phyloP scores from a whole-genome alignment of 768 basidiomycete genomes.

The Mycena epipterygia region DNA sequence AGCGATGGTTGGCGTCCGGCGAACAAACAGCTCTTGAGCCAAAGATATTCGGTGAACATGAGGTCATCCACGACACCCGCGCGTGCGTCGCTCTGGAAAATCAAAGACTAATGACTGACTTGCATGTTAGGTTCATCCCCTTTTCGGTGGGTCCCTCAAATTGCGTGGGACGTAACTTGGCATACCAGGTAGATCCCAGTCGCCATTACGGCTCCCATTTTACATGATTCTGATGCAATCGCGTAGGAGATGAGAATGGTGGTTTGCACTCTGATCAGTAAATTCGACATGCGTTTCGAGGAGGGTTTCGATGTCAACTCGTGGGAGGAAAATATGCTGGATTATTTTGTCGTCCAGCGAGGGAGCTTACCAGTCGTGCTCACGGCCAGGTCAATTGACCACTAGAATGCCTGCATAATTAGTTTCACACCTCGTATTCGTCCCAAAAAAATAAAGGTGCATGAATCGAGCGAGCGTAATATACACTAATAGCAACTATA shows the following conservation, averaged over 20 bases:
- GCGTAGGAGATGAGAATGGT: constrained; percentile 51
- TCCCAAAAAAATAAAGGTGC: neutral
- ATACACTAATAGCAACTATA: neutral
- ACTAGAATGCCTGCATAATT: neutral
- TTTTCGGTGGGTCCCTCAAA: constrained; percentile 63
- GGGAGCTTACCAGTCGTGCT: constrained; percentile 44
- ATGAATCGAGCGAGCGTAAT: neutral
- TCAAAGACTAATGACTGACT: too few species aligned
- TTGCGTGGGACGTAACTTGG: constrained; percentile 60
- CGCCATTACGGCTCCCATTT: neutral
- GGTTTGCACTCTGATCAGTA: constrained; percentile 43
- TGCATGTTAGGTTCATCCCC: too few species aligned
- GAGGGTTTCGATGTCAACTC: constrained; percentile 38
- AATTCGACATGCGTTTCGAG: constrained; percentile 48
- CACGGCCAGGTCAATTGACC: neutral
- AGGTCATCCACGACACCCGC: constrained; percentile 39
- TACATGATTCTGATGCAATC: neutral
- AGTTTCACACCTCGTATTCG: neutral
- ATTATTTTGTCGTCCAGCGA: constrained; percentile 48
- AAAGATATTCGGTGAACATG: constrained; percentile 29
- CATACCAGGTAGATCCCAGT: constrained; percentile 34
- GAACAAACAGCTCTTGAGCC: constrained; percentile 37
- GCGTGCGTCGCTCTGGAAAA: too few species aligned
- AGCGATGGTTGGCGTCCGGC: constrained; percentile 50
- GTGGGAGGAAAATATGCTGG: constrained; percentile 47